Base-by-base conservation (phyloP, 2,329 filamentous ascomycete genomes). In the Beauveria pseudobassiana region DNA sequence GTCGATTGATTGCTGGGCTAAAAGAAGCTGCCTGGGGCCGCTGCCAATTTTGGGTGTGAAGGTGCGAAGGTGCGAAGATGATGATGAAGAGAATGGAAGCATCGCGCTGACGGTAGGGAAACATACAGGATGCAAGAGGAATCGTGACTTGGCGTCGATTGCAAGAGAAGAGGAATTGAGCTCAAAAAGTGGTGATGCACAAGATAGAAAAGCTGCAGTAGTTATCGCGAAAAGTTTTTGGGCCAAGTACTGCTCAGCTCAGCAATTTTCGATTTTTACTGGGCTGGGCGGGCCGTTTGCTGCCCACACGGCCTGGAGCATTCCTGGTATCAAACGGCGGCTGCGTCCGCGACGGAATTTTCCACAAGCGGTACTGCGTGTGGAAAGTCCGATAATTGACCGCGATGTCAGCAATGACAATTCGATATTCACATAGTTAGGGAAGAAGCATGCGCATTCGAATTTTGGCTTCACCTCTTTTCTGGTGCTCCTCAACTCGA, bases 171-270 rank as follows among this genome's bases (percentile, higher is more conserved):
- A n/a, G 22, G 40, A 53, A 45, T 46, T 58, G 45, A 53, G 53
- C 43, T 61, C 50, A 5, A 18, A 52, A 58, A 53, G 60, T 52
- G 60, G 54, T 62, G 60, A 62, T 62, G 60, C 60, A 62, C 60
- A 62, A 62, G 54, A 45, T 56, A 49, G 48, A 62, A 57, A 52
- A 38, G 45, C 60, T 53, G 46, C 48, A 45, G 60, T 54, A 62
- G n/a, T 28, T 53, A 62, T 62, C 60, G 60, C 60, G 60, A 62
- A 62, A 62, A 62, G 53, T 62, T 62, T 62, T 62, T 62, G 60
- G 43, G 53, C 48, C 53, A 62, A 62, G 53, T 62, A 53, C 53
- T 54, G 60, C 60, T 62, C 45, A 62, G 60, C 60, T 62, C 38
- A 55, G 53, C 52, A 56, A 57, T 62, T 62, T 62, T 62, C 43